phyloP scores from a whole-genome alignment of 768 basidiomycete genomes.

The Ephemerocybe angulata region DNA sequence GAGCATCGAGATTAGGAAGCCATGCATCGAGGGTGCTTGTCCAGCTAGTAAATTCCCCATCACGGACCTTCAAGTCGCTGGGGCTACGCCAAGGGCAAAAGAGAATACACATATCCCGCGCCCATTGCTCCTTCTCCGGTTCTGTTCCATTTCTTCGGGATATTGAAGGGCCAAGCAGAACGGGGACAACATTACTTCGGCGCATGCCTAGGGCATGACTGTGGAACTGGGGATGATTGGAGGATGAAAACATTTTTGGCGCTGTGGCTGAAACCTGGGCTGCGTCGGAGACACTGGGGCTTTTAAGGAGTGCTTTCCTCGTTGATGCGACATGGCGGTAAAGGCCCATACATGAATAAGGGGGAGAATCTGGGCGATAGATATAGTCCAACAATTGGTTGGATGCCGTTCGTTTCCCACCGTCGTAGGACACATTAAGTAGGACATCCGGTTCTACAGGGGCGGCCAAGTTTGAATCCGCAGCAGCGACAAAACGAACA shows the following conservation, averaged over 20 bases:
- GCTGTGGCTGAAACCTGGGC: neutral
- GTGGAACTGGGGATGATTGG: neutral
- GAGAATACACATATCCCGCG: neutral
- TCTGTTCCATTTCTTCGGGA: neutral
- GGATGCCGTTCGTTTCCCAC: neutral
- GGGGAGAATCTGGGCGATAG: neutral
- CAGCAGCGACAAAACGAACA: no score
- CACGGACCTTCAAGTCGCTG: no score
- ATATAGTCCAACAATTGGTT: neutral
- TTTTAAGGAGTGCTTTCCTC: neutral
- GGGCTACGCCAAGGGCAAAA: neutral
- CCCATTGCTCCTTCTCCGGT: neutral
- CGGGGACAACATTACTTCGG: neutral
- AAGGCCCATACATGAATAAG: neutral
- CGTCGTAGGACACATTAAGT: neutral
- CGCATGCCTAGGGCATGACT: neutral
- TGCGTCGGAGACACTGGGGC: neutral
- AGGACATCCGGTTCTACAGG: no score
- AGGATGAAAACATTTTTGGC: neutral
- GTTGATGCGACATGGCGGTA: neutral
- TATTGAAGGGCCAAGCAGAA: neutral
- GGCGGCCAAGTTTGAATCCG: no score
- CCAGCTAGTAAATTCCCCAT: no score
- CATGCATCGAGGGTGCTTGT: no score
- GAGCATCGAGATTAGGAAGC: no score